Conservation (phyloP, 768 basidiomycete genomes). For the Amanita rubescens region DNA sequence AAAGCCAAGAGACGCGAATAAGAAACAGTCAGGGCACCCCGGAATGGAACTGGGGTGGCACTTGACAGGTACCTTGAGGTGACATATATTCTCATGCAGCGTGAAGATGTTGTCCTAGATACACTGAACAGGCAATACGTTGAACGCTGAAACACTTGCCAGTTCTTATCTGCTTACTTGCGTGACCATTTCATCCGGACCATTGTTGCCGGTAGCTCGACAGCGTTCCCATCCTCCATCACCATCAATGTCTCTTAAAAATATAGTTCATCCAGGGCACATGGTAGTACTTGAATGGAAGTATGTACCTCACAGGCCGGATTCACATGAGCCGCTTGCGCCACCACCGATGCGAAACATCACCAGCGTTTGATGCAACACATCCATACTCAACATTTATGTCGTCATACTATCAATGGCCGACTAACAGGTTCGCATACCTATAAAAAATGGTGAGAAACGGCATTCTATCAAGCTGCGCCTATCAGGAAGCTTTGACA, state of each 20-base stretch:
- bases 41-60: background rate
- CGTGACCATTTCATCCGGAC: background rate
- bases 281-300: constrained; percentile 3
- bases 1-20: background rate
- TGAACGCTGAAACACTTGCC: background rate
- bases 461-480: constrained; percentile 2
- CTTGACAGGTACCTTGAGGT: constrained; percentile 1
- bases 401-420: constrained; percentile 1
- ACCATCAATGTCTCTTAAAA: constrained; percentile 2
- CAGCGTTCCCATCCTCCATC: constrained; percentile 2
- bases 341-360: background rate
- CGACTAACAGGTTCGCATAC: background rate
- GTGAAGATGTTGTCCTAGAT: background rate
- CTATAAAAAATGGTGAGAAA: background rate
- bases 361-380: background rate
- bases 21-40: background rate
- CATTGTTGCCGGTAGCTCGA: background rate
- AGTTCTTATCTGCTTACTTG: background rate
- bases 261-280: constrained; percentile 6
- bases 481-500: constrained; percentile 3
- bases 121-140: background rate
- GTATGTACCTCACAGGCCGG: background rate
- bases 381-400: background rate
- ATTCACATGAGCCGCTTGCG: constrained; percentile 4
- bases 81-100: background rate